These are phyloP conservation scores for Sporothrix brasiliensis DNA, from an alignment of 2,329 filamentous ascomycete species.

Conservation along the genomic window DNA sequence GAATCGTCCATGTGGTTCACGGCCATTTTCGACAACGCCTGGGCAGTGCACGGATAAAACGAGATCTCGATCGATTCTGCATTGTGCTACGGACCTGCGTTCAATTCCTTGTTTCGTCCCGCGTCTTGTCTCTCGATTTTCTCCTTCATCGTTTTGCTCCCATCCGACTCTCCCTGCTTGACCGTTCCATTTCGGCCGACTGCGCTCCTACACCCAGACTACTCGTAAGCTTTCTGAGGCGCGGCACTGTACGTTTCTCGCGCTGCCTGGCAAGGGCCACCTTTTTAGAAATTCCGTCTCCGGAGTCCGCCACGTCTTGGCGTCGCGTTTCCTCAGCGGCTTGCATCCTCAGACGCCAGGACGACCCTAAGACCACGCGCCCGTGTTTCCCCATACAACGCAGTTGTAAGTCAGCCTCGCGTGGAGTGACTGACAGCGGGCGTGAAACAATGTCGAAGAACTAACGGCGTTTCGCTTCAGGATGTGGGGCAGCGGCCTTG, in stretches of 20 bases:
- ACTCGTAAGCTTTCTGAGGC: conserved; percentile 5
- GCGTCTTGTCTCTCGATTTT: neutral
- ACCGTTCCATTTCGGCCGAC: conserved; percentile 5
- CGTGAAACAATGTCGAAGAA: conserved; percentile 1
- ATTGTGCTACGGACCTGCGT: neutral
- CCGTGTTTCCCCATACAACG: neutral
- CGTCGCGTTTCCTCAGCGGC: conserved; percentile 14
- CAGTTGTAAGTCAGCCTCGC: conserved; percentile 16
- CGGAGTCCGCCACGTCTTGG: neutral
- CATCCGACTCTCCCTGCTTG: neutral
- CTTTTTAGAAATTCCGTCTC: neutral
- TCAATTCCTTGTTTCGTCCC: neutral
- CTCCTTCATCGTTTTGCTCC: neutral
- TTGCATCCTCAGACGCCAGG: neutral
- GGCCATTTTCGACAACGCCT: conserved; percentile 5
- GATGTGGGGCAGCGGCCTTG: neutral
- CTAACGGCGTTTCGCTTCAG: conserved; percentile 12
- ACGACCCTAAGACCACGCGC: conserved; percentile 10
- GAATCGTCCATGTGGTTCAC: conserved; percentile 14
- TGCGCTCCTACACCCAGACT: neutral
- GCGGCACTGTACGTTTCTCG: neutral
- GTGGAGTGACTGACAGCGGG: conserved; percentile 17
- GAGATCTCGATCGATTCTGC: conserved; percentile 2
- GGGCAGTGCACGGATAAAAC: conserved; percentile 15
- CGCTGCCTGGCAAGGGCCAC: neutral